These are phyloP conservation scores for Coemansia sp. DNA, from an alignment of 192 early-diverging fungal genomes.

Conservation along the genomic window DNA sequence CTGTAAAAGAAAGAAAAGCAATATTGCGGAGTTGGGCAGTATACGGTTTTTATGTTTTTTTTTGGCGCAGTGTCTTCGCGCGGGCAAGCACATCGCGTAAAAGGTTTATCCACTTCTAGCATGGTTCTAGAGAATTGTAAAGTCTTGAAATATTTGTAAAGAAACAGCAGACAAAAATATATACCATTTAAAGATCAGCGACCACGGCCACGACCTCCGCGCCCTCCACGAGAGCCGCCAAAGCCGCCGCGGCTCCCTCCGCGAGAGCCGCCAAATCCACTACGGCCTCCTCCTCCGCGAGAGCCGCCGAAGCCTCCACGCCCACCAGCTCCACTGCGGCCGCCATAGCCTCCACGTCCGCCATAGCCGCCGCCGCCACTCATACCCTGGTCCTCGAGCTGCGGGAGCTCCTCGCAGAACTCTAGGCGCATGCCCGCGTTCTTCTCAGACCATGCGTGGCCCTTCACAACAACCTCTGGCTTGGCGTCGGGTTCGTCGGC, in stretches of 20 bases:
- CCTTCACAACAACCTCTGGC: constrained; percentile 58
- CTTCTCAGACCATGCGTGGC: constrained; percentile 67
- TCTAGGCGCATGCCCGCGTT: constrained; percentile 63
- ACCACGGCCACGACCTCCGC: neutral
- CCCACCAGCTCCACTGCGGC: constrained; percentile 43
- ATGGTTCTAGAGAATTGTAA: neutral
- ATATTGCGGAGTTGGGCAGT: no score
- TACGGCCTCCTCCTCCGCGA: constrained; percentile 53
- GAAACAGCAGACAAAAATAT: neutral
- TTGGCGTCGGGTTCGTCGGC: constrained; percentile 28
- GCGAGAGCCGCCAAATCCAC: constrained; percentile 46
- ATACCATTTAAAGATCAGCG: neutral
- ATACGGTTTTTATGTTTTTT: no score
- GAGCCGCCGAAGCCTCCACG: constrained; percentile 46
- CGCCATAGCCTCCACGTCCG: constrained; percentile 47
- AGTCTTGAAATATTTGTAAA: neutral
- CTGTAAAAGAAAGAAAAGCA: no score
- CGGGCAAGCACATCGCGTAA: no score
- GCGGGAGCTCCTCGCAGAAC: constrained; percentile 74
- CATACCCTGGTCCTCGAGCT: constrained; percentile 60
- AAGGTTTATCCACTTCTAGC: no score
- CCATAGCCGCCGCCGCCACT: constrained; percentile 41
- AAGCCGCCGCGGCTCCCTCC: constrained; percentile 45
- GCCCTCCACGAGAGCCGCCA: constrained; percentile 11
- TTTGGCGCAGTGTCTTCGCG: no score